These are phyloP conservation scores for Dactylellina leptospora DNA, from an alignment of 2,329 filamentous ascomycete genomes.

Conservation along the genomic window DNA sequence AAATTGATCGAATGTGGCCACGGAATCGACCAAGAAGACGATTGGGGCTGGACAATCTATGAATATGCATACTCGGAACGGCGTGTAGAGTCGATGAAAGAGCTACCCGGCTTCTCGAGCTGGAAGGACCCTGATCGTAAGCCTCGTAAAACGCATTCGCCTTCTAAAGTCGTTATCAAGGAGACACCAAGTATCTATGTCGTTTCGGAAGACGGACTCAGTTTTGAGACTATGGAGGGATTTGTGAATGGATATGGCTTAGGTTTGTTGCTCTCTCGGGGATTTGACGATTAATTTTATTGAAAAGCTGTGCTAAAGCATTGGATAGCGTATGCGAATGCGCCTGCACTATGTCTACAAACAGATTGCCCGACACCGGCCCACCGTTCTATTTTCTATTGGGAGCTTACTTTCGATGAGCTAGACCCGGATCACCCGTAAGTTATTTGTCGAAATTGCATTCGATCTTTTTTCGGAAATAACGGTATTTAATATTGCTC, in stretches of 20 bases:
- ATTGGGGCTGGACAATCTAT: slow-evolving; percentile 23
- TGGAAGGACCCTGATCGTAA: slow-evolving; percentile 27
- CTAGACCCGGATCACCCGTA: background rate
- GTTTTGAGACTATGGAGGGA: slow-evolving; percentile 27
- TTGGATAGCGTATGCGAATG: slow-evolving; percentile 8
- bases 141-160: slow-evolving; percentile 13
- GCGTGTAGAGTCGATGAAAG: slow-evolving; percentile 11
- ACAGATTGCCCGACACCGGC: slow-evolving; percentile 23
- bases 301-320: background rate
- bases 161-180: slow-evolving; percentile 8
- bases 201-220: slow-evolving; percentile 32
- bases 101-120: slow-evolving; percentile 18
- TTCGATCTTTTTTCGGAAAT: background rate
- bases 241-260: slow-evolving; percentile 29
- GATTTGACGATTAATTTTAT: background rate
- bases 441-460: background rate
- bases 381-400: slow-evolving; percentile 40
- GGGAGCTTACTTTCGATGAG: slow-evolving; percentile 17
- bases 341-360: background rate
- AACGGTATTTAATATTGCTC: background rate
- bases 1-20: slow-evolving; percentile 36
- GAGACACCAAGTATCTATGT: slow-evolving; percentile 28
- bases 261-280: slow-evolving; percentile 10
- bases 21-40: slow-evolving; percentile 24
- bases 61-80: slow-evolving; percentile 38